Evolutionary conservation across 228 moss, liverwort and hornwort species (phyloP).

Genomic region (Sphagnum fallax): DNA sequence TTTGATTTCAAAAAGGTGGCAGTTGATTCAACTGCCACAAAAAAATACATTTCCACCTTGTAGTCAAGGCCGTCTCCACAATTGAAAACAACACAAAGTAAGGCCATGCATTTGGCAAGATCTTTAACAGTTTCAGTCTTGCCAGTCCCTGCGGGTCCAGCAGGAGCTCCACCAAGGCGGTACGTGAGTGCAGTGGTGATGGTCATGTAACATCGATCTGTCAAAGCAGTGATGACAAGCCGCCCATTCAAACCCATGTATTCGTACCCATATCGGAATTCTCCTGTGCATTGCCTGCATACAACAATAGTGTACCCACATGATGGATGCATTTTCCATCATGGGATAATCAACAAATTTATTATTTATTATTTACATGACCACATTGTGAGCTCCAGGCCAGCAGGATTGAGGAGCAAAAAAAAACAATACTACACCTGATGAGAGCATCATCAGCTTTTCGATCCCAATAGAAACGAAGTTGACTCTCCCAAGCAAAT

Average conservation of each 20-base stretch:
- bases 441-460: constrained; percentile 54
- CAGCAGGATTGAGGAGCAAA: too few species aligned
- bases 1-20: too few species aligned
- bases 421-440: constrained; percentile 23
- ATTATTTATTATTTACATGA: too few species aligned
- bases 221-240: constrained; percentile 71
- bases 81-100: constrained; percentile 86
- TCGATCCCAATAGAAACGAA: constrained; percentile 80
- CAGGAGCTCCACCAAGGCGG: constrained; percentile 69
- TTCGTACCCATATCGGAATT: constrained; percentile 73
- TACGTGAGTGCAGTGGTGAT: constrained; percentile 78
- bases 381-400: too few species aligned
- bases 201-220: constrained; percentile 82
- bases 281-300: constrained; percentile 71
- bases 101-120: constrained; percentile 77
- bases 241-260: constrained; percentile 90
- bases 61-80: constrained; percentile 85
- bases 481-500: constrained; percentile 93
- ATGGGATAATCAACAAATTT: too few species aligned
- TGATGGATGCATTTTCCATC: too few species aligned
- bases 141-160: constrained; percentile 76
- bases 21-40: not conserved
- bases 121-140: constrained; percentile 79
- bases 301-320: not conserved
- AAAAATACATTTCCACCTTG: constrained; percentile 33